Evolutionary conservation across 148 eudicot species (phyloP), one percentile per base, ranked within the genome.

Genomic region (Gaultheria prostrata): DNA sequence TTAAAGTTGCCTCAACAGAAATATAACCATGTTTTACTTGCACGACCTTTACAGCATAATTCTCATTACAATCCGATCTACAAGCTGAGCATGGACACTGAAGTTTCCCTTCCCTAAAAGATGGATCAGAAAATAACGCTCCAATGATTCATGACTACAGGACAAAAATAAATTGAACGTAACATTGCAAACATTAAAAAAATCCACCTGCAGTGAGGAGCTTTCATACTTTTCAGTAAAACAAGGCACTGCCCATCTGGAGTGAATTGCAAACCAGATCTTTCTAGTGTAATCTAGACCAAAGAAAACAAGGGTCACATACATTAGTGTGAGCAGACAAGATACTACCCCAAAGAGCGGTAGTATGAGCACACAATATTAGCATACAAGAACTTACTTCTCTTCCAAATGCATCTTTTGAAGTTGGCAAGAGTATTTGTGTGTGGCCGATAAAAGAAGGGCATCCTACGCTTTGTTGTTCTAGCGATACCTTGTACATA

Each of bases 41-140:
- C 85, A 94, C 94, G 85, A 97, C 88, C 89, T 92, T 97, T 72
- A 97, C 89, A 75, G 91, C 97, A 90, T 86, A 90, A 77, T 91
- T 88, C 79, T 91, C 91, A 82, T 72, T 83, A 88, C 91, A 85
- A 83, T 84, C 84, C 49, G 91, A 86, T 84, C 86, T 84, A 86
- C 99, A 97, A 50, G 88, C 81, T 77, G 94, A 84, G 83, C 99
- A 96, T 53, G 86, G 85, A 84, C 99, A 96, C 72, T 86, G 80
- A 61, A 90, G 69, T 81, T 86, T 89, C 77, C 88, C 89, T 85
- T 88, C 89, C 90, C 99, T 97, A 85, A 81, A 71, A 90, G 50
- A 86, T 46, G 18, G 20, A 59, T 17, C 70, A 65, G 78, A 80
- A 82, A 57, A 83, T 79, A 85, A 50, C 9, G 39, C 26, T 43